Evolutionary conservation across 164 flowering plant species (phyloP), one percentile per base, ranked within the genome.

Genomic region (Brasenia schreberi): DNA sequence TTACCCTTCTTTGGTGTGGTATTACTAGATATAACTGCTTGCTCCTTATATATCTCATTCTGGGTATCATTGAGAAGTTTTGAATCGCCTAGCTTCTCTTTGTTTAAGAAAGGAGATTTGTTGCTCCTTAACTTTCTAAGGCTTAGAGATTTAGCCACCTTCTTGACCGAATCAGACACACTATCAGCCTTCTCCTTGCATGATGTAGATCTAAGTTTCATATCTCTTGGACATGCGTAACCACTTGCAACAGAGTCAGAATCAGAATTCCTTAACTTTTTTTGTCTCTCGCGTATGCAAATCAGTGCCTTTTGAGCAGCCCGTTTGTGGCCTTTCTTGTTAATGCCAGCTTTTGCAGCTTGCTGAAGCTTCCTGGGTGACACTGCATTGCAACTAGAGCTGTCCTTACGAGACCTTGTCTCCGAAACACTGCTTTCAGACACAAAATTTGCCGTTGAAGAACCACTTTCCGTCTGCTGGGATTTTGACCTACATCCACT

Each of bases 361-460:
- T 73, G 61, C 69, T 81, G 84, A 65, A 59, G 44, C 72, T 84
- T 84, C 0, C 73, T 62, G n/a, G 85, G 82, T 12, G 86, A 74
- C 63, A 80, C 69, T 68, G 78, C 73, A 16, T 66, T 74, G n/a
- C 59, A 43, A 42, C 81, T 67, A 69, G 70, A 18, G 43, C 65
- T 59, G 68, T 83, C 85, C 69, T 77, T 78, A 75, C 27, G 66
- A 16, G 80, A 82, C 73, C 77, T 81, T 65, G 67, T 80, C 71
- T 87, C 97, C 53, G 92, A 88, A 65, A 85, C 92, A 73, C 93
- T 85, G 79, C 89, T 90, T 67, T 83, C 90, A 58, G 88, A 84
- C 66, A 77, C 66, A 69, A 77, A 76, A 76, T 76, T 85, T 66
- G 83, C 90, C 83, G 84, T 85, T 43, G 93, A 87, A 63, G 95